Percentiles rank a stretch among this genome's conserved stretches.
phyloP scores from a whole-genome alignment of 148 eudicot genomes.

The Cornus kousa region DNA sequence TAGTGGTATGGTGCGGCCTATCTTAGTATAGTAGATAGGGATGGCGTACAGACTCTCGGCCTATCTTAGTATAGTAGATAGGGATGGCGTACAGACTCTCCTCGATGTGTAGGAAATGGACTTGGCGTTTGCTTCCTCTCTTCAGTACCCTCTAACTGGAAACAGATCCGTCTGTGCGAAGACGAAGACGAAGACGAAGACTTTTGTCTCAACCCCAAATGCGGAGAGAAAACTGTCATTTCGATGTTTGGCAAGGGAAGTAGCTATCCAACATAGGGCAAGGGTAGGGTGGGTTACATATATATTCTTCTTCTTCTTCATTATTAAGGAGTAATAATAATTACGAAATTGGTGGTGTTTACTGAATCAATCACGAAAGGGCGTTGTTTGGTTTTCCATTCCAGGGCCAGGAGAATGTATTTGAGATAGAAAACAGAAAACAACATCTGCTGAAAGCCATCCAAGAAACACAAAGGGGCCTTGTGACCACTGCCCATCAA shows the following conservation, averaged over 20 bases:
- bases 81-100: no score
- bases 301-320: no score
- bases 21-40: no score
- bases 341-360: no score
- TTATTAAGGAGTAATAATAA: no score
- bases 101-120: constrained; percentile 21
- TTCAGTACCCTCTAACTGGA: constrained; percentile 6
- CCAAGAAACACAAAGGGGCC: constrained; percentile 77
- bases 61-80: no score
- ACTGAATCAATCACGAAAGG: no score
- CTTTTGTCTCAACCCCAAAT: constrained; percentile 7
- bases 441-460: constrained; percentile 54
- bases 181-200: constrained; percentile 13
- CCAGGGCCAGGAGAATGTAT: constrained; percentile 21
- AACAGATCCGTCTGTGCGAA: constrained; percentile 1
- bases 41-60: no score
- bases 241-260: constrained; percentile 21
- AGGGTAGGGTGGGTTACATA: no score
- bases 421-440: constrained; percentile 67
- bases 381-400: not conserved
- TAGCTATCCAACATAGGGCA: constrained; percentile 8
- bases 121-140: constrained; percentile 29
- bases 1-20: no score
- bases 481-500: constrained; percentile 57
- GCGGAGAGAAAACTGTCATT: constrained; percentile 15